Evolutionary conservation across 1,139 yeast species (phyloP).

Genomic region (Yamadazyma kanchanaburiensis): DNA sequence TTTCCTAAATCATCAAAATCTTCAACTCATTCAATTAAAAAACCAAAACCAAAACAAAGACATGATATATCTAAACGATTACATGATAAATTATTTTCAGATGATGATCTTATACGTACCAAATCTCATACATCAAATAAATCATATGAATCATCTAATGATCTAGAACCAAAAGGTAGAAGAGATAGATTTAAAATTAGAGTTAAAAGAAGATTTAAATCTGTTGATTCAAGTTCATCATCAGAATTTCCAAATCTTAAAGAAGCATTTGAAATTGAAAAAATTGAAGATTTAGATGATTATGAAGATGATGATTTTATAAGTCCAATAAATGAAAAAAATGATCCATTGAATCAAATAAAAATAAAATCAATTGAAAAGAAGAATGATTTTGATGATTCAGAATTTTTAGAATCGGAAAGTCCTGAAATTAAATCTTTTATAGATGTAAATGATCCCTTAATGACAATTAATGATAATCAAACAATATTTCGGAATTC

Average conservation of each 20-base stretch:
- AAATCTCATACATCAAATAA: too few species aligned
- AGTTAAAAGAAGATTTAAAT: conserved; percentile 9
- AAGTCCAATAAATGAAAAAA: conserved; percentile 3
- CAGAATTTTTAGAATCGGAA: conserved; percentile 4
- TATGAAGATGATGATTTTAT: background rate
- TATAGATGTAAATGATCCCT: conserved; percentile 6
- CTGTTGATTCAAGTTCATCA: conserved; percentile 6
- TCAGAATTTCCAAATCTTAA: background rate
- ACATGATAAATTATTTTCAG: conserved; percentile 31
- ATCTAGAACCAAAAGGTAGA: conserved; percentile 7
- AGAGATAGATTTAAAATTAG: conserved; percentile 10
- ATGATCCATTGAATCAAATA: conserved; percentile 9
- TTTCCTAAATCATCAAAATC: conserved; percentile 32
- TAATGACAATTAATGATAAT: conserved; percentile 4
- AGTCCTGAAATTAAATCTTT: background rate
- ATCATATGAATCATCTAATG: background rate
- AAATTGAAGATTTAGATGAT: background rate
- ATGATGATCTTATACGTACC: conserved; percentile 14
- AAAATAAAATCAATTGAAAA: conserved; percentile 11
- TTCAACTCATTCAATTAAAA: conserved; percentile 3
- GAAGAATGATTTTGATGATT: conserved; percentile 4
- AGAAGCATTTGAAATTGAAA: conserved; percentile 1
- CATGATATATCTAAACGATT: conserved; percentile 13
- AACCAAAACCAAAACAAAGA: background rate
- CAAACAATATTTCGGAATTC: conserved; percentile 15